Base-by-base conservation (phyloP, 345 rosid genomes). In the Eucalyptus marginata region DNA sequence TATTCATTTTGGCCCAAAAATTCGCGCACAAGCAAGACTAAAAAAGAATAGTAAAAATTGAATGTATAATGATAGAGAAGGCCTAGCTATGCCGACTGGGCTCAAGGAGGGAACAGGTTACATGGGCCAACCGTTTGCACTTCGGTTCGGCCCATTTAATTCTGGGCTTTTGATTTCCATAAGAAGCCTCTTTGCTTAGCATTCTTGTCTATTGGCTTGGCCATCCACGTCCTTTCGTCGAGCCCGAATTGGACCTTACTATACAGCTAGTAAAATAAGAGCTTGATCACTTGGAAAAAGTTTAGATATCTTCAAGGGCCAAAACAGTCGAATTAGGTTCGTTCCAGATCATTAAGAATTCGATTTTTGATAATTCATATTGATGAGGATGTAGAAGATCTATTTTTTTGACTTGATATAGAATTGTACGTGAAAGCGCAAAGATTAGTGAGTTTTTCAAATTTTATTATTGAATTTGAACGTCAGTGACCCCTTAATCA, bases 361-460 rank as follows among this genome's bases (percentile, higher is more conserved):
- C 46, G 10, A 36, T 40, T 10, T 36, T 18, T 36, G 46, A 36
- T 3, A 2, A 71, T 20, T 71, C 83, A 20, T 22, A 12, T 1
- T 1, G 83, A 71, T 10, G 83, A 36, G 46, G 83, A 36, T 5
- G 46, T 36, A 40, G 27, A 9, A 20, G 8, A 40, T 11, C 18
- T n/a, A 5, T 3, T n/a, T 13, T 71, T 71, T 31, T 7, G 1
- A 33, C 5, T 33, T 36, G 83, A 36, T 40, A 2, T 10, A 0
- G 5, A 71, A 36, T 10, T 36, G 22, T 36, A 36, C 0, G 8
- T 36, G 13, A 71, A n/a, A 71, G 81, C 2, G 0, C 2, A 0
- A 20, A 36, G 13, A 36, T 3, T 36, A 71, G 3, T 18, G 81
- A 33, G 25, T 1, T 36, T 36, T 18, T 36, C 8, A 20, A 5